phyloP scores from a whole-genome alignment of 1,284 basidiomycete genomes.

The Wallemia mellicola region DNA sequence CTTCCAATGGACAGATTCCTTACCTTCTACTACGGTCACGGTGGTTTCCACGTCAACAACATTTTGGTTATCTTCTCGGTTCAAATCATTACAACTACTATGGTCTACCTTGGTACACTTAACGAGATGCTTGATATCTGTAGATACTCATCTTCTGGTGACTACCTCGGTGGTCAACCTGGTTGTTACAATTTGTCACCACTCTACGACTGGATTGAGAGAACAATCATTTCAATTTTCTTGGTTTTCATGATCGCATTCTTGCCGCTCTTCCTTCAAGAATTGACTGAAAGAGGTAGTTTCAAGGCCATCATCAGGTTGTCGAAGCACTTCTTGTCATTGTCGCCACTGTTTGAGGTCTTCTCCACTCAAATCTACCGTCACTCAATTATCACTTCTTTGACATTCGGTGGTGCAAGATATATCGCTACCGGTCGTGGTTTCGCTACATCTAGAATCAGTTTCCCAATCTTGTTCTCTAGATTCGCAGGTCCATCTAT shows the following conservation, averaged over 20 bases:
- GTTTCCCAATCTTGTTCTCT: slow-evolving; percentile 75
- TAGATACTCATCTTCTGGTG: slow-evolving; percentile 36
- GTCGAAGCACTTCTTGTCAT: slow-evolving; percentile 63
- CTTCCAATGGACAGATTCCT: slow-evolving; percentile 92
- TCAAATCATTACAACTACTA: slow-evolving; percentile 42
- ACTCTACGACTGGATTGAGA: slow-evolving; percentile 72
- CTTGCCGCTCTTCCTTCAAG: slow-evolving; percentile 75
- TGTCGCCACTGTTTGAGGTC: slow-evolving; percentile 83
- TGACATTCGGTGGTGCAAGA: slow-evolving; percentile 79
- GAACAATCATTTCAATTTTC: slow-evolving; percentile 84
- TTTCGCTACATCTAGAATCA: slow-evolving; percentile 73
- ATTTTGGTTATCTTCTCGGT: slow-evolving; percentile 88
- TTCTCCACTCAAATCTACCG: slow-evolving; percentile 91
- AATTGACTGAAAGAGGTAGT: slow-evolving; percentile 72
- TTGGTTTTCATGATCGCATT: slow-evolving; percentile 87
- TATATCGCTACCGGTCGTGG: slow-evolving; percentile 98
- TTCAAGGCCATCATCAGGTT: slow-evolving; percentile 62
- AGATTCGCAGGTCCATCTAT: slow-evolving; percentile 88
- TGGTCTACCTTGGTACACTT: slow-evolving; percentile 73
- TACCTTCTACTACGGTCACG: slow-evolving; percentile 98
- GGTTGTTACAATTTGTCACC: slow-evolving; percentile 75
- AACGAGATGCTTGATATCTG: slow-evolving; percentile 51
- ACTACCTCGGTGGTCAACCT: slow-evolving; percentile 36
- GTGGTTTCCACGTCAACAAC: slow-evolving; percentile 99
- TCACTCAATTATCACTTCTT: slow-evolving; percentile 73